phyloP scores from a whole-genome alignment of 768 basidiomycete genomes.

The Kwoniella europaea region DNA sequence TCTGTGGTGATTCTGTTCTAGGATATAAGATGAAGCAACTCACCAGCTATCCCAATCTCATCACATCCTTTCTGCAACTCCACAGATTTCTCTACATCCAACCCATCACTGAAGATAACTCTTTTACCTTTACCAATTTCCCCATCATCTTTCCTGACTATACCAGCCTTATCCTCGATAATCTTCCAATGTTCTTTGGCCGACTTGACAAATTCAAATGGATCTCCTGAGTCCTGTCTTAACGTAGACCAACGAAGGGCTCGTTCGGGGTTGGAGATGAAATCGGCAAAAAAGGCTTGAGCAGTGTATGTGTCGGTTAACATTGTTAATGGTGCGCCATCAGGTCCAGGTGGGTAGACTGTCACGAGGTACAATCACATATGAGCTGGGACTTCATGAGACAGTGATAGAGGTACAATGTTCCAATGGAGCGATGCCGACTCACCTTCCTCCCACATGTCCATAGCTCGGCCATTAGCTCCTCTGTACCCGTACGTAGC shows the following conservation, averaged over 20 bases:
- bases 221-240: constrained; percentile 93
- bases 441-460: constrained; percentile 81
- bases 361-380: too few species aligned
- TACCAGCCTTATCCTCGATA: constrained; percentile 61
- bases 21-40: constrained; percentile 36
- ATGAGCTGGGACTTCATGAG: too few species aligned
- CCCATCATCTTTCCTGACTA: constrained; percentile 26
- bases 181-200: constrained; percentile 74
- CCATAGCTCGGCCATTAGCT: constrained; percentile 74
- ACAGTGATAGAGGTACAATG: too few species aligned
- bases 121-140: constrained; percentile 63
- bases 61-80: constrained; percentile 73
- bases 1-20: constrained; percentile 17
- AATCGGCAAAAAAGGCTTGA: constrained; percentile 76
- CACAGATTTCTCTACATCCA: constrained; percentile 74
- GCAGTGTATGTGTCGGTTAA: constrained; percentile 96
- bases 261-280: constrained; percentile 61
- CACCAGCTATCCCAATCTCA: constrained; percentile 69
- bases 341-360: constrained; percentile 59
- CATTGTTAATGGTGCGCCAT: constrained; percentile 66
- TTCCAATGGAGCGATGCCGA: too few species aligned
- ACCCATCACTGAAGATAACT: constrained; percentile 82
- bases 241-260: constrained; percentile 78
- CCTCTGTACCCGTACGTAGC: constrained; percentile 81
- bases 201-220: constrained; percentile 74